Conservation (phyloP, 2,329 filamentous ascomycete species). For the Ophiostoma ips region DNA sequence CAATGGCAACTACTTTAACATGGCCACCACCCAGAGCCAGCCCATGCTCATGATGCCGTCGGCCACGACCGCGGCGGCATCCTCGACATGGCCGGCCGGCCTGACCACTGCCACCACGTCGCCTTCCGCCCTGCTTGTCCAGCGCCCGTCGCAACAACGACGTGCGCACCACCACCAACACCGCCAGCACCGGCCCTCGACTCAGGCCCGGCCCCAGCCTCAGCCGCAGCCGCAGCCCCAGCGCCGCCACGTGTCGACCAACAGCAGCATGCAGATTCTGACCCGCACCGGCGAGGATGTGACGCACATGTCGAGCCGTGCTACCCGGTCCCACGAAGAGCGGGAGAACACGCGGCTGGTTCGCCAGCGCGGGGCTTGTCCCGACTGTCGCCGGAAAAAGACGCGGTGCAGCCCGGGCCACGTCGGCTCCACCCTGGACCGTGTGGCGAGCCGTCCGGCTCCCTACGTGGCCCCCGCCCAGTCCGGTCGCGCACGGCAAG, state of each 20-base stretch:
- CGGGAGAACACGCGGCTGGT: constrained; percentile 53
- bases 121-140: neutral
- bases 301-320: constrained; percentile 46
- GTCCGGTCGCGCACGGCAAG: constrained; percentile 10
- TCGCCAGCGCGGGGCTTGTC: constrained; percentile 54
- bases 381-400: constrained; percentile 49
- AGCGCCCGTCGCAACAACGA: neutral
- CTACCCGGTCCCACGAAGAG: constrained; percentile 54
- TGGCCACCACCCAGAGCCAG: constrained; percentile 13
- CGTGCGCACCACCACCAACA: neutral
- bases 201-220: neutral
- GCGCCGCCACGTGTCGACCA: neutral
- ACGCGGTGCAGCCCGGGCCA: constrained; percentile 47
- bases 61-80: neutral
- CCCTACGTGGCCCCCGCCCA: constrained; percentile 6
- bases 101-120: neutral
- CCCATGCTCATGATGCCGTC: neutral
- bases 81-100: neutral
- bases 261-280: constrained; percentile 46
- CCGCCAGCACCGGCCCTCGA: neutral
- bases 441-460: constrained; percentile 3
- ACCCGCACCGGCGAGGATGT: constrained; percentile 49
- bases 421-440: constrained; percentile 18
- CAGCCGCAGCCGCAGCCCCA: neutral
- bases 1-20: neutral